Conservation (phyloP, 768 basidiomycete genomes). For the Leccinum imitatum region DNA sequence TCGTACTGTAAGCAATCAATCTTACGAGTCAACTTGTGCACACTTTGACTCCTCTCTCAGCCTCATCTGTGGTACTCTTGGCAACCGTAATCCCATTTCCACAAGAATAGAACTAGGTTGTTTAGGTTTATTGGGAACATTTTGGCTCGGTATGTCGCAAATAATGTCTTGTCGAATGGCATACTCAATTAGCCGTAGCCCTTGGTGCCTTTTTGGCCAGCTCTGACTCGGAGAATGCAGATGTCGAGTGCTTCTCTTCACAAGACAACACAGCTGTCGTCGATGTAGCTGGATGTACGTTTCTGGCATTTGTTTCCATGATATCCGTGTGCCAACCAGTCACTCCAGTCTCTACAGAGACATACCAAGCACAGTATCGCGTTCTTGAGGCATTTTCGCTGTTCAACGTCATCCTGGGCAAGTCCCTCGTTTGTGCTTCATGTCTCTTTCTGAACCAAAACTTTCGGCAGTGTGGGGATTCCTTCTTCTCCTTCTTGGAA, state of each 20-base stretch:
- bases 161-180: neutral
- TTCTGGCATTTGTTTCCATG: constrained; percentile 3
- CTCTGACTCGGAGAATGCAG: constrained; percentile 75
- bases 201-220: constrained; percentile 71
- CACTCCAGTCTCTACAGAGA: constrained; percentile 71
- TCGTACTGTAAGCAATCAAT: constrained; percentile 54
- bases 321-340: constrained; percentile 2
- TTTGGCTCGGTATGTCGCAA: constrained; percentile 69
- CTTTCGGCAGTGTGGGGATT: constrained; percentile 46
- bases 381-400: constrained; percentile 79
- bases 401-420: constrained; percentile 72
- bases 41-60: constrained; percentile 35
- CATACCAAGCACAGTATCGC: constrained; percentile 86
- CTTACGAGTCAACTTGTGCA: neutral
- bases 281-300: constrained; percentile 66
- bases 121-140: constrained; percentile 66
- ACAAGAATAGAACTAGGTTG: constrained; percentile 74
- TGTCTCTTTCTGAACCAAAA: constrained; percentile 14
- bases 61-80: constrained; percentile 61
- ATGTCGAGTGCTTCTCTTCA: constrained; percentile 79
- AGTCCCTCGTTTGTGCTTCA: constrained; percentile 23
- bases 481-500: constrained; percentile 43
- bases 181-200: constrained; percentile 42
- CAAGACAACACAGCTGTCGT: constrained; percentile 50
- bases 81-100: constrained; percentile 73